These are phyloP conservation scores for Candida wancherniae DNA, from an alignment of 805 yeast genomes.

Conservation along the genomic window DNA sequence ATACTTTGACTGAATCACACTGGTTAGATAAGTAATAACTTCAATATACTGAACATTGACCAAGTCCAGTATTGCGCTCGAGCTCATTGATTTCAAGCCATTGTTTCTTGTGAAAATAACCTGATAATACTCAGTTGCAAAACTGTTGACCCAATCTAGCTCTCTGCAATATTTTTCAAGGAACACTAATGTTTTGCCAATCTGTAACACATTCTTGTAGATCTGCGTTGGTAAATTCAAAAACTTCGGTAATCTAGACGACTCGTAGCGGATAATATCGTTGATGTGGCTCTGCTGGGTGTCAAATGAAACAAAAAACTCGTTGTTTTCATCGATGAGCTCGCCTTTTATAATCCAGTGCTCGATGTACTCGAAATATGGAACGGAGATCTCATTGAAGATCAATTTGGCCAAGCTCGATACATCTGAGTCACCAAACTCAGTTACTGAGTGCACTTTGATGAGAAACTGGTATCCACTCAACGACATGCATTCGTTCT, in stretches of 20 bases:
- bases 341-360: slow-evolving; percentile 72
- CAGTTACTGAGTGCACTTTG: slow-evolving; percentile 43
- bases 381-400: slow-evolving; percentile 43
- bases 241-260: slow-evolving; percentile 42
- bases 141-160: slow-evolving; percentile 54
- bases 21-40: slow-evolving; percentile 47
- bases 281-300: slow-evolving; percentile 25
- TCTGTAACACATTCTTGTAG: slow-evolving; percentile 49
- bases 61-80: slow-evolving; percentile 32
- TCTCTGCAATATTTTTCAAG: slow-evolving; percentile 64
- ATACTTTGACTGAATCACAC: slow-evolving; percentile 44
- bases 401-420: slow-evolving; percentile 38
- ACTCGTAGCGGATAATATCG: slow-evolving; percentile 29
- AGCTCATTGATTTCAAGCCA: slow-evolving; percentile 30
- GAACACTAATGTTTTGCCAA: slow-evolving; percentile 70
- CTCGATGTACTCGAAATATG: slow-evolving; percentile 56
- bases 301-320: slow-evolving; percentile 54
- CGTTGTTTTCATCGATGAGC: slow-evolving; percentile 48
- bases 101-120: slow-evolving; percentile 26
- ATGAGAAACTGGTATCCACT: slow-evolving; percentile 53
- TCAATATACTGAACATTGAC: slow-evolving; percentile 45
- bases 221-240: slow-evolving; percentile 28
- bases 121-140: slow-evolving; percentile 30
- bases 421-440: slow-evolving; percentile 62
- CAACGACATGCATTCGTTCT: slow-evolving; percentile 24